phyloP scores from a whole-genome alignment of 1,139 yeast species.

The Suhomyces ambrosiae region DNA sequence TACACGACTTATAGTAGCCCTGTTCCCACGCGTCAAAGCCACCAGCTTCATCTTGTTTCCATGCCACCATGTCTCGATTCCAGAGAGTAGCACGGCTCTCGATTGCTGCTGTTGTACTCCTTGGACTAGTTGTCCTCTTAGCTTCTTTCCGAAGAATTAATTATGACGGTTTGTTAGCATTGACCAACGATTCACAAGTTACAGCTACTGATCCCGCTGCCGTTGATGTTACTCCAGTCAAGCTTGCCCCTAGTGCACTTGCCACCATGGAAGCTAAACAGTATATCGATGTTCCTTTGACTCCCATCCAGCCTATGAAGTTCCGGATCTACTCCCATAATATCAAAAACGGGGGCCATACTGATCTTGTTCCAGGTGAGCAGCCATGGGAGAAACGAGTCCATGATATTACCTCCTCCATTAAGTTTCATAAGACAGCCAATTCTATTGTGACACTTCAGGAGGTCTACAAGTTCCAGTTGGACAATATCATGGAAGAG shows the following conservation, averaged over 20 bases:
- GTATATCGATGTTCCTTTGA: slow-evolving; percentile 21
- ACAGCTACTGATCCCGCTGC: too few relatives aligned
- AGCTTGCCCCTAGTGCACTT: too few relatives aligned
- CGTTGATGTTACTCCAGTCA: too few relatives aligned
- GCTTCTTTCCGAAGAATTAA: not conserved
- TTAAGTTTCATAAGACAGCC: slow-evolving; percentile 26
- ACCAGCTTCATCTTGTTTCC: too few relatives aligned
- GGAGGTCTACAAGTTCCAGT: slow-evolving; percentile 38
- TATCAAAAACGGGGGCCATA: slow-evolving; percentile 39
- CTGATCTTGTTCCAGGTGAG: slow-evolving; percentile 32
- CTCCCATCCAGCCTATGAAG: slow-evolving; percentile 17
- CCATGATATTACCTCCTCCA: slow-evolving; percentile 30
- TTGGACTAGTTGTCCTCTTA: not conserved
- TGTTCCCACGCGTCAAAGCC: too few relatives aligned
- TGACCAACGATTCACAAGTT: too few relatives aligned
- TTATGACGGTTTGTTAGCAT: too few relatives aligned
- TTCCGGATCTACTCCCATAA: slow-evolving; percentile 44
- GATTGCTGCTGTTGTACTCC: not conserved
- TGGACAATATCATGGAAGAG: slow-evolving; percentile 33
- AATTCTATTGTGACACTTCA: slow-evolving; percentile 39
- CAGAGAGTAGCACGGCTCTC: not conserved
- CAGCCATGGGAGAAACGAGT: slow-evolving; percentile 32
- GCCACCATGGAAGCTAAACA: slow-evolving; percentile 22
- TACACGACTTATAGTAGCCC: too few relatives aligned
- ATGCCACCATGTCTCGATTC: not conserved